These are phyloP conservation scores for Phaeomoniella chlamydospora DNA, from an alignment of 2,329 filamentous ascomycete genomes.

Conservation along the genomic window DNA sequence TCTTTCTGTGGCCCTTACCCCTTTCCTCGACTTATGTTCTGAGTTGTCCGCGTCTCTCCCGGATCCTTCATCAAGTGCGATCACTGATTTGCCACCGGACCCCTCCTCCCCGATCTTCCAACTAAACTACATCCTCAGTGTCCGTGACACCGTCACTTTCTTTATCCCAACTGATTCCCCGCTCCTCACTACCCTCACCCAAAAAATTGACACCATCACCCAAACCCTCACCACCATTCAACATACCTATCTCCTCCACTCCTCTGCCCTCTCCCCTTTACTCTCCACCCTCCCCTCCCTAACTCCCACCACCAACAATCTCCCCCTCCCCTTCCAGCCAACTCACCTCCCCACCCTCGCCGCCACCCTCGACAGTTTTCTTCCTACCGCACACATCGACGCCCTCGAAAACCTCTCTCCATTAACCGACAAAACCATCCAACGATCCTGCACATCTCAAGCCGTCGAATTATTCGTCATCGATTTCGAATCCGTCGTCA, in stretches of 20 bases:
- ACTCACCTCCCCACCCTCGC: conserved; percentile 24
- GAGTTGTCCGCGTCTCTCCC: conserved; percentile 50
- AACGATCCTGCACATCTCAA: conserved; percentile 63
- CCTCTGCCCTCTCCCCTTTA: background rate
- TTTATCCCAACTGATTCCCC: conserved; percentile 2
- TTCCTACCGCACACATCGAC: conserved; percentile 87
- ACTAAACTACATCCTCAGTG: conserved; percentile 24
- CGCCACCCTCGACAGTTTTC: conserved; percentile 72
- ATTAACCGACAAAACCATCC: conserved; percentile 57
- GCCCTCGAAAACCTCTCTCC: conserved; percentile 67
- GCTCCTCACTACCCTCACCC: conserved; percentile 5
- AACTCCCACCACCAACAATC: conserved; percentile 9
- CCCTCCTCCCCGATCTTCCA: conserved; percentile 33
- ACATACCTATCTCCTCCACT: conserved; percentile 1
- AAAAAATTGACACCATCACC: conserved; percentile 3
- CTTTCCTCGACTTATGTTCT: conserved; percentile 65
- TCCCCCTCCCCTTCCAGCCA: conserved; percentile 9
- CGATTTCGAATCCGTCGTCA: conserved; percentile 63
- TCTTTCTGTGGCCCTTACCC: conserved; percentile 66
- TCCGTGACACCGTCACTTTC: conserved; percentile 6
- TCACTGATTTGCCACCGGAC: conserved; percentile 15
- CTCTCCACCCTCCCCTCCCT: conserved; percentile 6
- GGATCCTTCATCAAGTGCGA: conserved; percentile 33
- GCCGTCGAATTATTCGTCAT: conserved; percentile 73
- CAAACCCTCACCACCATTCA: background rate